Percentiles rank a stretch among this genome's conserved stretches.
Evolutionary conservation across 1,284 basidiomycete genomes (phyloP).

Genomic region (Ceratobasidium sp.): DNA sequence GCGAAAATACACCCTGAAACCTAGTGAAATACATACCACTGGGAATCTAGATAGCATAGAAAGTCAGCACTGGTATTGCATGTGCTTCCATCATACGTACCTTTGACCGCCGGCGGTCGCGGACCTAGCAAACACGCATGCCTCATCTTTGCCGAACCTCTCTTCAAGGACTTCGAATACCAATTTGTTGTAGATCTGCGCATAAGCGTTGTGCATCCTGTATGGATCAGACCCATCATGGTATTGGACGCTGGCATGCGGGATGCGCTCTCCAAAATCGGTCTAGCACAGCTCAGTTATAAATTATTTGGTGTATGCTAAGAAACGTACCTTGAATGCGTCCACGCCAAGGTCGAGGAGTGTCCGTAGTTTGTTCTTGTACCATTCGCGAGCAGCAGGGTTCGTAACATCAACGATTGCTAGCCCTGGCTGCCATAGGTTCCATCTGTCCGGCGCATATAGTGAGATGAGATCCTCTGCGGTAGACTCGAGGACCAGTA

Average conservation of each 20-base stretch:
- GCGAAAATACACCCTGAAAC: constrained; percentile 44
- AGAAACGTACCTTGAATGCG: constrained; percentile 63
- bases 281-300: constrained; percentile 54
- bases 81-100: constrained; percentile 48
- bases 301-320: too few relatives aligned
- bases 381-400: constrained; percentile 70
- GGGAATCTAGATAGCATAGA: constrained; percentile 50
- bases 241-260: constrained; percentile 65
- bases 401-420: constrained; percentile 74
- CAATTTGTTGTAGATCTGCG: constrained; percentile 70
- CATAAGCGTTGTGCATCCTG: constrained; percentile 66
- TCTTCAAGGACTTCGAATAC: constrained; percentile 67
- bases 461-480: not conserved
- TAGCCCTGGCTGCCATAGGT: constrained; percentile 73
- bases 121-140: constrained; percentile 71
- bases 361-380: constrained; percentile 61
- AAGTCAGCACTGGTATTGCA: not conserved
- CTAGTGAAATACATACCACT: constrained; percentile 47
- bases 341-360: constrained; percentile 74
- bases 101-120: constrained; percentile 71
- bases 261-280: constrained; percentile 70
- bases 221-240: constrained; percentile 73
- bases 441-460: constrained; percentile 57
- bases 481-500: constrained; percentile 27
- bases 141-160: constrained; percentile 67